Percentiles rank a stretch among this genome's conserved stretches.
Conservation (phyloP, 148 eudicot species). For the Chenopodium album region DNA sequence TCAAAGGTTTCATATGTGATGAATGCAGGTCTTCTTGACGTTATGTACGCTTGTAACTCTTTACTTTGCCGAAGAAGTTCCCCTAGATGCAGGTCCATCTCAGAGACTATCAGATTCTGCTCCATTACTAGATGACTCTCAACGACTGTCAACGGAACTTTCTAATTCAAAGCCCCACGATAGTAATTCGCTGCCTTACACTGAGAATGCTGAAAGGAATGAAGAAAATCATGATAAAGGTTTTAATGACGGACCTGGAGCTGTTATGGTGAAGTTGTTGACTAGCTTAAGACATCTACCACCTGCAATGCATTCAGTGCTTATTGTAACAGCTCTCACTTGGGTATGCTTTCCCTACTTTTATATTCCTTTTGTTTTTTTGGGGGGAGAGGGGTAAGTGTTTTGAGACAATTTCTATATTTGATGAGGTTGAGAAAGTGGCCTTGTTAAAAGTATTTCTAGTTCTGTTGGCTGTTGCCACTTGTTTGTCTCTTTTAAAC, state of each 20-base stretch:
- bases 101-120: constrained; percentile 64
- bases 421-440: background rate
- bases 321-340: constrained; percentile 82
- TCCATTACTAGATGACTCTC: constrained; percentile 64
- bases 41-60: constrained; percentile 86
- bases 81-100: constrained; percentile 45
- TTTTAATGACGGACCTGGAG: constrained; percentile 69
- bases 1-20: constrained; percentile 14
- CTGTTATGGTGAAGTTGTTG: constrained; percentile 79
- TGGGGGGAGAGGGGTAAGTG: background rate
- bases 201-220: constrained; percentile 28
- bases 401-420: background rate
- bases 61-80: constrained; percentile 88
- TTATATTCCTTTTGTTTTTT: background rate
- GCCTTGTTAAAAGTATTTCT: background rate
- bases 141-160: constrained; percentile 36
- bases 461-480: too few relatives aligned
- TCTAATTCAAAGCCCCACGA: constrained; percentile 46
- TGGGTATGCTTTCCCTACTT: constrained; percentile 56
- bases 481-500: too few relatives aligned
- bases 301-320: constrained; percentile 84
- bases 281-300: constrained; percentile 94
- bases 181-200: constrained; percentile 25
- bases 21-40: constrained; percentile 63
- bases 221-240: constrained; percentile 43